phyloP scores from a whole-genome alignment of 2,329 filamentous ascomycete genomes.

The Plectosphaerella cucumerina region DNA sequence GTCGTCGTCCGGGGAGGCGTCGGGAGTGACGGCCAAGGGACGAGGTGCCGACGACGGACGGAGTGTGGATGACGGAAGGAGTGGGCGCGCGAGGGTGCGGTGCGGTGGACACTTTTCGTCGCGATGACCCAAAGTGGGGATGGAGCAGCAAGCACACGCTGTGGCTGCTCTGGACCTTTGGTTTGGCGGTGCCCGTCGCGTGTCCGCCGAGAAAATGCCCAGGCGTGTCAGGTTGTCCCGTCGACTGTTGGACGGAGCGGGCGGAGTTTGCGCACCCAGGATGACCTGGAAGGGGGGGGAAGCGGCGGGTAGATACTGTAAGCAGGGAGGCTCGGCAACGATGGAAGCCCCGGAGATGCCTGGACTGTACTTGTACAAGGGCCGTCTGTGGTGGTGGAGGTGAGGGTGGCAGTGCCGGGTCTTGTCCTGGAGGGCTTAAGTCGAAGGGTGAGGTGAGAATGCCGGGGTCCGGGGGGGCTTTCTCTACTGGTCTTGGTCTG shows the following conservation, averaged over 20 bases:
- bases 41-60: conserved; percentile 3
- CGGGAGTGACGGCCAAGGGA: conserved; percentile 3
- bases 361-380: no score
- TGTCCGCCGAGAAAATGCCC: neutral
- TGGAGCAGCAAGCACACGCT: neutral
- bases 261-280: neutral
- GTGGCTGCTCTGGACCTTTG: neutral
- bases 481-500: neutral
- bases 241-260: no score
- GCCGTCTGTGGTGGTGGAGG: neutral
- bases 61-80: conserved; percentile 1
- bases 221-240: neutral
- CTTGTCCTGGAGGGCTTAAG: no score
- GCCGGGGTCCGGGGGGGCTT: neutral
- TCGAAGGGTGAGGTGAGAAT: no score
- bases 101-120: neutral
- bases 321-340: neutral
- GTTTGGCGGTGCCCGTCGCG: neutral
- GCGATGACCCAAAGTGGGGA: neutral
- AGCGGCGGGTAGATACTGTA: neutral
- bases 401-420: neutral
- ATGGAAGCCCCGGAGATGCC: no score
- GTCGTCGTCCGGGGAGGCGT: conserved; percentile 1
- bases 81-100: neutral
- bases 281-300: neutral